These are phyloP conservation scores for Saksenaea vasiformis DNA, from an alignment of 371 early-diverging fungal species.

Conservation along the genomic window DNA sequence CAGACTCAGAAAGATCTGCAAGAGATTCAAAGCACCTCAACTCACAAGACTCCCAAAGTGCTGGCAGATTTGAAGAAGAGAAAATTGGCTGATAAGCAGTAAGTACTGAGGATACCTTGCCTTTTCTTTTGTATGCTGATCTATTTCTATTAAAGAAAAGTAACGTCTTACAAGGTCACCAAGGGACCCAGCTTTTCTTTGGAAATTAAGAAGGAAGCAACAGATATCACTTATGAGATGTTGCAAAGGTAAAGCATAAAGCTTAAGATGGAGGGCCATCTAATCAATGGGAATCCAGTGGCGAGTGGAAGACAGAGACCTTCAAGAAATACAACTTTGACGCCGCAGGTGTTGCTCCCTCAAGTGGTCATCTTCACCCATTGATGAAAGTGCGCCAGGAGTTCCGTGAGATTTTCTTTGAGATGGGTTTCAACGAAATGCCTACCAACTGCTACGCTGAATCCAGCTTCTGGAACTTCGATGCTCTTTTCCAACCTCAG, in stretches of 20 bases:
- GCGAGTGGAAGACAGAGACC: conserved; percentile 86
- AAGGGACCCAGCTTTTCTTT: conserved; percentile 93
- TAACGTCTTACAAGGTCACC: conserved; percentile 78
- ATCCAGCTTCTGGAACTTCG: conserved; percentile 99
- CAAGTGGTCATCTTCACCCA: conserved; percentile 97
- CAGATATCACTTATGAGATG: conserved; percentile 98
- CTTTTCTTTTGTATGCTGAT: conserved; percentile 6
- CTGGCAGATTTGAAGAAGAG: conserved; percentile 88
- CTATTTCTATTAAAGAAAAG: conserved; percentile 62
- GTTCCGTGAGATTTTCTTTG: conserved; percentile 99
- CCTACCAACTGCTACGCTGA: conserved; percentile 98
- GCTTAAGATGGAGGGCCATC: not conserved
- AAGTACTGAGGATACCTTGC: conserved; percentile 16
- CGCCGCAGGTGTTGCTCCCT: conserved; percentile 83
- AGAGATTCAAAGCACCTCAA: conserved; percentile 65
- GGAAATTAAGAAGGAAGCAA: conserved; percentile 82
- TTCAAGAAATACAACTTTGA: conserved; percentile 99
- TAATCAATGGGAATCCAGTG: conserved; percentile 45
- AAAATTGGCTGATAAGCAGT: conserved; percentile 82
- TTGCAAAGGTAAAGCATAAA: conserved; percentile 60
- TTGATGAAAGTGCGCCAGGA: conserved; percentile 99
- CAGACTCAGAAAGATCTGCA: conserved; percentile 79
- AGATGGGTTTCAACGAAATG: conserved; percentile 99
- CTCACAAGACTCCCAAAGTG: conserved; percentile 64
- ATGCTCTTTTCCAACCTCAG: conserved; percentile 99